Evolutionary conservation across 768 basidiomycete species (phyloP).

Genomic region (Asterophora lycoperdoides): DNA sequence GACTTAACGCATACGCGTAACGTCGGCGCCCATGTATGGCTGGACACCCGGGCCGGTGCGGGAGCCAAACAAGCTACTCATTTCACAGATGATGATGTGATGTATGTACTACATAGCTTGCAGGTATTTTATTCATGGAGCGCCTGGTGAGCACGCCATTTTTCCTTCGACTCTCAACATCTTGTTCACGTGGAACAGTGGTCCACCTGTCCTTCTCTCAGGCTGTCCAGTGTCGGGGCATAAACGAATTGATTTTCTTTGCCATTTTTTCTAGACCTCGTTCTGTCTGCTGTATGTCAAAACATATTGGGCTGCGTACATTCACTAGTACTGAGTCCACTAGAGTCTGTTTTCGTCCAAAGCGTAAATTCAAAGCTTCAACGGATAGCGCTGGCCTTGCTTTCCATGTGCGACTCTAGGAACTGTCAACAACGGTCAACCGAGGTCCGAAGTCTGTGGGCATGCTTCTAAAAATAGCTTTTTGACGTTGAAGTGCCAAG

Average conservation of each 20-base stretch:
- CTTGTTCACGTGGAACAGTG: conserved; percentile 1
- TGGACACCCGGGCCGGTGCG: conserved; percentile 56
- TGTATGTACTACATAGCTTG: no score
- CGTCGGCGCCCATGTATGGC: conserved; percentile 91
- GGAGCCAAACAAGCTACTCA: conserved; percentile 85
- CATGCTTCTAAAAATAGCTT: no score
- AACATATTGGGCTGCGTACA: conserved; percentile 6
- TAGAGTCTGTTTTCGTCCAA: no score
- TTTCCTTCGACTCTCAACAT: background rate
- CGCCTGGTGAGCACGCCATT: conserved; percentile 60
- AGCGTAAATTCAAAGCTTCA: no score
- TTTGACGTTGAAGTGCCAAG: no score
- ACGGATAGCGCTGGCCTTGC: no score
- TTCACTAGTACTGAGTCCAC: conserved; percentile 8
- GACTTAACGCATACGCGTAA: conserved; percentile 96
- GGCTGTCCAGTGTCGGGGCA: conserved; percentile 68
- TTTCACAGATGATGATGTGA: conserved; percentile 98
- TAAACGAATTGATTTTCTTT: conserved; percentile 50
- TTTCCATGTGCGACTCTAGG: no score
- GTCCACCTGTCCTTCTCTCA: conserved; percentile 24
- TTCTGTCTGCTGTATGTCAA: conserved; percentile 10
- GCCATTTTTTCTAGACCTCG: conserved; percentile 12
- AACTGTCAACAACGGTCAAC: no score
- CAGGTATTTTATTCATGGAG: conserved; percentile 98
- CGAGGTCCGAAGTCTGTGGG: no score